Conservation (phyloP, 1,139 yeast genomes). For the Arxiozyma heterogenica region DNA sequence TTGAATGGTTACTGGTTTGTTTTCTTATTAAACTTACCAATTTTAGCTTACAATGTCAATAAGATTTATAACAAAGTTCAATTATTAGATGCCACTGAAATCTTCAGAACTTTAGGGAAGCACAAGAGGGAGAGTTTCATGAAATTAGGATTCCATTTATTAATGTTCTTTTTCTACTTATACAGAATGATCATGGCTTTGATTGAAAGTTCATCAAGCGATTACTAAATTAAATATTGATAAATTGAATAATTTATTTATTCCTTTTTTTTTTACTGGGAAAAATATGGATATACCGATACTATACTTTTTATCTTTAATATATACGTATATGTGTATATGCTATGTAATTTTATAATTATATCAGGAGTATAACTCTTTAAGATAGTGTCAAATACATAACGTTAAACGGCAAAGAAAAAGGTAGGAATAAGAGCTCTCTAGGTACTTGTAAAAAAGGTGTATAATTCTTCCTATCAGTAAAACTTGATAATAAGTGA, state of each 20-base stretch:
- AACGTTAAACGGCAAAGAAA: no score
- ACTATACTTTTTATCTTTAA: background rate
- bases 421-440: background rate
- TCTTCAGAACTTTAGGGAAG: slow-evolving; percentile 84
- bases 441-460: no score
- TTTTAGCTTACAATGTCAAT: slow-evolving; percentile 72
- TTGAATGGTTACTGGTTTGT: slow-evolving; percentile 92
- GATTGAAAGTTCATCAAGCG: slow-evolving; percentile 41
- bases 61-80: slow-evolving; percentile 69
- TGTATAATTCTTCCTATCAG: no score
- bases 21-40: slow-evolving; percentile 76
- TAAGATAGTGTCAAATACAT: no score
- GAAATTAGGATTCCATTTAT: slow-evolving; percentile 83
- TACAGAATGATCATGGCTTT: slow-evolving; percentile 96
- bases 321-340: background rate
- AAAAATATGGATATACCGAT: background rate
- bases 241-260: no score
- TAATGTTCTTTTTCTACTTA: slow-evolving; percentile 90
- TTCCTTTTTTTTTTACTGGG: background rate
- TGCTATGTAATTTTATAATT: background rate
- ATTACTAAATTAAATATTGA: slow-evolving; percentile 23
- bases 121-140: slow-evolving; percentile 89
- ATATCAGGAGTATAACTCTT: background rate
- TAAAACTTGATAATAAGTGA: no score
- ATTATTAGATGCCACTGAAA: slow-evolving; percentile 93